Percentiles rank a stretch among this genome's conserved stretches.
Conservation (phyloP, 345 rosid species). For the Linum usitatissimum region DNA sequence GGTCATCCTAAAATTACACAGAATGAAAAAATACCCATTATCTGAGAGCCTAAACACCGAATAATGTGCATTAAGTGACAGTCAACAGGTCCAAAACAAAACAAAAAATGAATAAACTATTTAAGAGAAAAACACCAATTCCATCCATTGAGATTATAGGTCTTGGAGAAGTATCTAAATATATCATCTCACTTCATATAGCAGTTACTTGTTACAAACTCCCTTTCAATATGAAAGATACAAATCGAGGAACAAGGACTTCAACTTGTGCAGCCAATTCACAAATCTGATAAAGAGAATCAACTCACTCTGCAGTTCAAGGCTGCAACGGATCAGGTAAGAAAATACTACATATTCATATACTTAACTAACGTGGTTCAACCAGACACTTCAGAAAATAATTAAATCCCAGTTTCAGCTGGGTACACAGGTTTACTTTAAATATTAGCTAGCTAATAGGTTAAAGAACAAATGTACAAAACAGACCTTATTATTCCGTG, state of each 20-base stretch:
- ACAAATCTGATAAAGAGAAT: no score
- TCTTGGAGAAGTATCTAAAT: not conserved
- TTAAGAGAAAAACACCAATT: not conserved
- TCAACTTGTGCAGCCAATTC: no score
- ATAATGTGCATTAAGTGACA: not conserved
- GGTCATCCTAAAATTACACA: not conserved
- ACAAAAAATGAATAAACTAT: no score
- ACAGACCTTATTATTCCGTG: constrained; percentile 86
- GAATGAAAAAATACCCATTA: not conserved
- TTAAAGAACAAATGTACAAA: not conserved
- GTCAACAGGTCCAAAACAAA: not conserved
- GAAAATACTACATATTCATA: not conserved
- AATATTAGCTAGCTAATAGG: not conserved
- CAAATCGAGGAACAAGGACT: no score
- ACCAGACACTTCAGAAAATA: not conserved
- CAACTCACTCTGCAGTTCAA: not conserved
- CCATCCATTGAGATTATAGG: not conserved
- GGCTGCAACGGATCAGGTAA: not conserved
- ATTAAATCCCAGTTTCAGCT: not conserved
- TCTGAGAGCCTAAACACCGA: not conserved
- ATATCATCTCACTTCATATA: not conserved
- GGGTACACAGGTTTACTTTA: not conserved
- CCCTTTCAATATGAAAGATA: not conserved
- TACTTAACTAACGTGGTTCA: not conserved
- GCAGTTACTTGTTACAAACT: not conserved